phyloP scores from a whole-genome alignment of 2,329 filamentous ascomycete species.

The Talaromyces marneffei region DNA sequence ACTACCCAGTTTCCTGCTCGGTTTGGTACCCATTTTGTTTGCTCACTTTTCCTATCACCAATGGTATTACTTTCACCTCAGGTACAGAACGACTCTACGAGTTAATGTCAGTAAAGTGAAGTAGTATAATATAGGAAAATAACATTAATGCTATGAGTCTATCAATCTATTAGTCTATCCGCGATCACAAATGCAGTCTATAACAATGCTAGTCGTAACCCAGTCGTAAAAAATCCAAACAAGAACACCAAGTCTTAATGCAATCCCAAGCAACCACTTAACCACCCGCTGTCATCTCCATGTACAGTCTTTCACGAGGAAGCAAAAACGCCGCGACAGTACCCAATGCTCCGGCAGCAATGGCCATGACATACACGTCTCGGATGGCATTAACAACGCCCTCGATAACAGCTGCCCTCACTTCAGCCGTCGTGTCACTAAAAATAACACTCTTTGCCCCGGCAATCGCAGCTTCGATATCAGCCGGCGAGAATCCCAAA shows the following conservation, averaged over 20 bases:
- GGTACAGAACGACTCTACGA: too few relatives aligned
- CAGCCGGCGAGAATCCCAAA: not conserved
- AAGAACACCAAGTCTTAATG: not conserved
- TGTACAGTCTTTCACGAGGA: conserved; percentile 3
- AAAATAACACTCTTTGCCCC: conserved; percentile 3
- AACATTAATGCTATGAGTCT: not conserved
- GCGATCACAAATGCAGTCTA: not conserved
- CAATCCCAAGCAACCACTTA: not conserved
- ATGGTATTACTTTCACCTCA: too few relatives aligned
- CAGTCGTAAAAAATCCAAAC: not conserved
- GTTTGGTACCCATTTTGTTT: not conserved
- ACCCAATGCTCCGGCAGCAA: not conserved
- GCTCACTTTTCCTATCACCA: not conserved
- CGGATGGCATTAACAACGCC: not conserved
- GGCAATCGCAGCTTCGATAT: conserved; percentile 6
- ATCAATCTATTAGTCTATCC: not conserved
- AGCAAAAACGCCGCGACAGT: not conserved
- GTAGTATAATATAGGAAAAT: not conserved
- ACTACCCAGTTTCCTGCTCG: not conserved
- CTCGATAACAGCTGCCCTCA: not conserved
- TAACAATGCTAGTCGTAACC: not conserved
- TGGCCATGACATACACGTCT: conserved; percentile 5
- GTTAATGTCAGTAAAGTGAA: not conserved
- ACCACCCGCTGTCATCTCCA: conserved; percentile 3
- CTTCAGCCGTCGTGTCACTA: conserved; percentile 3